phyloP scores from a whole-genome alignment of 176 grass and related monocot genomes.

The Eragrostis curvula region DNA sequence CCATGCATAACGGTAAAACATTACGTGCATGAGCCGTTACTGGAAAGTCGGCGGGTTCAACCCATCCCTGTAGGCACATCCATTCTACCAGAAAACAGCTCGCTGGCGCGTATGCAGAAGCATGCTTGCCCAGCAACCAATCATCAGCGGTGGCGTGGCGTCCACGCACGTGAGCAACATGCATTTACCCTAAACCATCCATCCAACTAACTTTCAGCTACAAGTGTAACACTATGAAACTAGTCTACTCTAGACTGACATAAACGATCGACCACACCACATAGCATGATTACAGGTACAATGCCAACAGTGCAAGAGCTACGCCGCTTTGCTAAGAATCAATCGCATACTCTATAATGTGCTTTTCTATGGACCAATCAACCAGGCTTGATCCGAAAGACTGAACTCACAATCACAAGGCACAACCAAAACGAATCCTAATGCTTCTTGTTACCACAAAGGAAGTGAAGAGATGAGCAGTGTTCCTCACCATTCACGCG shows the following conservation, averaged over 20 bases:
- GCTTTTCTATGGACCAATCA: not conserved
- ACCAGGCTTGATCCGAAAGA: not conserved
- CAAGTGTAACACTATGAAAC: not conserved
- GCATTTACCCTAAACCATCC: not conserved
- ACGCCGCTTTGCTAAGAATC: not conserved
- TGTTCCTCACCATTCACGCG: conserved; percentile 53
- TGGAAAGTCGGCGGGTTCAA: not conserved
- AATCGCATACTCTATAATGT: not conserved
- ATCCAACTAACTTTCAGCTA: not conserved
- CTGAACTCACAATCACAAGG: not conserved
- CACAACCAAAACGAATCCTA: not conserved
- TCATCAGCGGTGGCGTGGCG: not conserved
- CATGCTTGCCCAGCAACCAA: not conserved
- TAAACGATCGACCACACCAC: not conserved
- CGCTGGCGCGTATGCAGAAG: not conserved
- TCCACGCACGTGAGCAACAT: not conserved
- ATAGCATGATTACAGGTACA: no score
- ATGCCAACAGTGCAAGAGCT: not conserved
- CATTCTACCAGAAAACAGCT: not conserved
- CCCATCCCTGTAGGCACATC: not conserved
- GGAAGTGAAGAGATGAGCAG: not conserved
- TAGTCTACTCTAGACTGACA: not conserved
- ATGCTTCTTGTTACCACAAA: not conserved
- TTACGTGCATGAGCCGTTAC: not conserved
- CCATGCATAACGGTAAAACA: not conserved